Percentiles rank a stretch among this genome's conserved stretches.
These are phyloP conservation scores for Eucalyptus microcorys DNA, from an alignment of 345 rosid species.

Conservation along the genomic window DNA sequence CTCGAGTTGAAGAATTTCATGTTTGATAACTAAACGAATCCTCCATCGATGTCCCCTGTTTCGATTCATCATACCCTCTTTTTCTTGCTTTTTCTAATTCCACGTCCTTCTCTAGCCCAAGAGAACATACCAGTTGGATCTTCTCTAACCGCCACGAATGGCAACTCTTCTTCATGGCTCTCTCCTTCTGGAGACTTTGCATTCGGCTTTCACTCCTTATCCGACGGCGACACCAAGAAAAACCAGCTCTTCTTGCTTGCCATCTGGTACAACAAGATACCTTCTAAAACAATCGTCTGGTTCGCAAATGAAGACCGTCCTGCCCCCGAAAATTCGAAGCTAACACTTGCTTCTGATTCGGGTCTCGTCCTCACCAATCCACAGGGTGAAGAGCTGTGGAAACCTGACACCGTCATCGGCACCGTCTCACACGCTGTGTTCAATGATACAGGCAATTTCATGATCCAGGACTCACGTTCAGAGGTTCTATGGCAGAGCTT, in stretches of 20 bases:
- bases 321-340: constrained; percentile 3
- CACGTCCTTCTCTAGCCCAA: neutral
- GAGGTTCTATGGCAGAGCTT: constrained; percentile 11
- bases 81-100: neutral
- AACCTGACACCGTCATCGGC: neutral
- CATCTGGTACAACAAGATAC: constrained; percentile 15
- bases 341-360: neutral
- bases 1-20: neutral
- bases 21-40: neutral
- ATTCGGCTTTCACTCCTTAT: constrained; percentile 11
- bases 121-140: neutral
- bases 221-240: neutral
- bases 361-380: constrained; percentile 5
- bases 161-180: constrained; percentile 3
- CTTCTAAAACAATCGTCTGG: constrained; percentile 16
- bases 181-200: constrained; percentile 19
- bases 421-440: neutral
- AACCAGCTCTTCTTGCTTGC: constrained; percentile 10
- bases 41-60: neutral
- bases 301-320: neutral
- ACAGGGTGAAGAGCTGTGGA: constrained; percentile 9
- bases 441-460: constrained; percentile 15
- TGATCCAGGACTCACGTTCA: neutral
- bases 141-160: neutral
- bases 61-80: neutral